A percentile compares a stretch with the other conserved stretches of the same genome.
Conservation (phyloP, 2,329 filamentous ascomycete genomes). For the Fusarium lyarnte region DNA sequence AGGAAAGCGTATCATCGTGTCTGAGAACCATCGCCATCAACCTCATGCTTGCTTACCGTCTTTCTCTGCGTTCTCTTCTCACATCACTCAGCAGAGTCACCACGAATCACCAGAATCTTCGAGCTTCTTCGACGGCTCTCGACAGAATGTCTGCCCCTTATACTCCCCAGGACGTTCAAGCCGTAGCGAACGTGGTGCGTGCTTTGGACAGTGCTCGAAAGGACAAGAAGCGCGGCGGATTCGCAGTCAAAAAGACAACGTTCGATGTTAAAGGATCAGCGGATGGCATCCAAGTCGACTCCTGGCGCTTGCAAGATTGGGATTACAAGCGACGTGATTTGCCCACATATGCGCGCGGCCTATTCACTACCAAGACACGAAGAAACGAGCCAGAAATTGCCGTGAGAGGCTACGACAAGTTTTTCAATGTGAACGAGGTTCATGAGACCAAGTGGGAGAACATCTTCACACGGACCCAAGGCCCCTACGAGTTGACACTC, state of each 20-base stretch:
- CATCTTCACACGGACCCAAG: constrained; percentile 78
- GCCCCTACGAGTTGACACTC: constrained; percentile 93
- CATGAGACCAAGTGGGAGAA: constrained; percentile 82
- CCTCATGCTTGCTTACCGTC: not conserved
- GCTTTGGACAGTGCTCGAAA: constrained; percentile 68
- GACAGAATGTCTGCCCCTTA: constrained; percentile 62
- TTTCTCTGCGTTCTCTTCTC: constrained; percentile 10
- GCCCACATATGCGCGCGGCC: constrained; percentile 90
- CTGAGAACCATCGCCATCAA: not conserved
- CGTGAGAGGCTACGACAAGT: constrained; percentile 95
- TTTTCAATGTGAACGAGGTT: constrained; percentile 94
- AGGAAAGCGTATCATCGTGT: constrained; percentile 2
- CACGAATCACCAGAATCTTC: not conserved
- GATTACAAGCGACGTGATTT: constrained; percentile 91
- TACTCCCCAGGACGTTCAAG: constrained; percentile 72
- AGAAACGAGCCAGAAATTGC: constrained; percentile 79
- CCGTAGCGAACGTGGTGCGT: constrained; percentile 72
- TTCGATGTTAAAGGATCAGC: constrained; percentile 73
- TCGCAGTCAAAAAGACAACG: constrained; percentile 82
- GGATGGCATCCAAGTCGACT: constrained; percentile 77
- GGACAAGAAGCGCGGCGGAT: constrained; percentile 65
- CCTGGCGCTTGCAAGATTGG: constrained; percentile 94
- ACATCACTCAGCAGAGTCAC: constrained; percentile 10
- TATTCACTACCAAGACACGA: constrained; percentile 83
- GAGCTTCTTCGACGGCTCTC: not conserved